Conservation (phyloP, 2,329 filamentous ascomycete genomes). For the Cyphellophora attinorum region DNA sequence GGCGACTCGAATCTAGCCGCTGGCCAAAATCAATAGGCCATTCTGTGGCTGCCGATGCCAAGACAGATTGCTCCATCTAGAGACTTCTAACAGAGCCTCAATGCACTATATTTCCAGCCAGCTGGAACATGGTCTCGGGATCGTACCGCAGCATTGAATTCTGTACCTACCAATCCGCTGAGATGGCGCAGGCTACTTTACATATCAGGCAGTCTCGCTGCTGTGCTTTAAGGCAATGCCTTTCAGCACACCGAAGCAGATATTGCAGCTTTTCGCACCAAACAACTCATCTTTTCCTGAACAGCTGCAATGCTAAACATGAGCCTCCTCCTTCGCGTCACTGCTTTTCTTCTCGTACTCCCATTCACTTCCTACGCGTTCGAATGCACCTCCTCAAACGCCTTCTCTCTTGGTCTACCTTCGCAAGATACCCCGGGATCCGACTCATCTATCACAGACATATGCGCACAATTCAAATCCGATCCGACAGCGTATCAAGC, state of each 20-base stretch:
- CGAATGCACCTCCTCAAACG: neutral
- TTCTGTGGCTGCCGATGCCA: conserved; percentile 1
- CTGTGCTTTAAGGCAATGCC: neutral
- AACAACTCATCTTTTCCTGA: too few relatives aligned
- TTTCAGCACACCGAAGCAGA: too few relatives aligned
- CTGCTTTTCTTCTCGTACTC: neutral
- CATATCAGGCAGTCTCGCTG: neutral
- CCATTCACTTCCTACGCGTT: neutral
- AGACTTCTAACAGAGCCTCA: neutral
- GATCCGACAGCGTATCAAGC: neutral
- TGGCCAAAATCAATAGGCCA: too few relatives aligned
- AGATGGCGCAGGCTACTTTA: too few relatives aligned
- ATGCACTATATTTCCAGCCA: too few relatives aligned
- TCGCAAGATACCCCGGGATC: too few relatives aligned
- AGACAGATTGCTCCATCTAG: neutral
- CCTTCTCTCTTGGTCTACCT: neutral
- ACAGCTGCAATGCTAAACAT: too few relatives aligned
- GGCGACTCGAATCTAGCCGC: too few relatives aligned
- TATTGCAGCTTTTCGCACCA: too few relatives aligned
- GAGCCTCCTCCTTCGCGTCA: neutral
- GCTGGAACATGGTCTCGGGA: too few relatives aligned
- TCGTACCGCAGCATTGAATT: neutral
- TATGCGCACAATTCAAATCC: neutral
- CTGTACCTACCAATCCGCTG: neutral
- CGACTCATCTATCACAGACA: neutral